Evolutionary conservation across 371 early-diverging fungal species (phyloP), one percentile per base, ranked within the genome.

Genomic region (Mucor lusitanicus): DNA sequence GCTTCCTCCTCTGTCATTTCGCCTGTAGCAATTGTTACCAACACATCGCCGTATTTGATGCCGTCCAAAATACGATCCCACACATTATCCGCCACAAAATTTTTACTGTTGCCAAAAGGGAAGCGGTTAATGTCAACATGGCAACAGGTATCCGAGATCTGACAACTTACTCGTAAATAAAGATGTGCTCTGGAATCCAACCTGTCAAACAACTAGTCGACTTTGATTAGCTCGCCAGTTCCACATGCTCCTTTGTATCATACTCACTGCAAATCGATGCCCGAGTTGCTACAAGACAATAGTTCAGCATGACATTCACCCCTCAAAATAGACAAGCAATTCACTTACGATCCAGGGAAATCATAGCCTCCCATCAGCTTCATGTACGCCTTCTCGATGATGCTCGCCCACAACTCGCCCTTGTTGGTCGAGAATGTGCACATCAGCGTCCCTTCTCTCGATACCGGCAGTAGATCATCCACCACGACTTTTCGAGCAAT

Each of bases 331-430:
- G 11, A 1, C 40, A 5, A 17, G 39, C 11, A 7, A 58, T 27
- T 27, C n/a, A 85, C 86, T 77, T 85, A 87, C 84, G 95, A 95
- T 57, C 97, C 97, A 5, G 94, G 95, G 69, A 95, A 97, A 70
- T 93, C 92, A 74, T 95, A 97, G 39, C 97, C 97, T 39, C 96
- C 96, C 93, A 93, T 94, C 6, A 95, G 78, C 72, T 97, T 97
- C 91, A 95, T 88, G 72, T 94, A 97, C 7, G 96, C 95, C 69
- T 97, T 97, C 73, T 97, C 97, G 27, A 95, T 85, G 23, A 97
- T 88, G 64, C 93, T 92, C 3, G 94, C 87, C 91, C 96, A 95
- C 17, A 95, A 69, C 71, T 94, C 94, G 61, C 89, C 87, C 62
- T 88, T 85, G 61, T 85, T 86, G 12, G 84, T 85, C 5, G 95